Evolutionary conservation across 495 filamentous ascomycete species (phyloP).

Genomic region (Cetradonia linearis): DNA sequence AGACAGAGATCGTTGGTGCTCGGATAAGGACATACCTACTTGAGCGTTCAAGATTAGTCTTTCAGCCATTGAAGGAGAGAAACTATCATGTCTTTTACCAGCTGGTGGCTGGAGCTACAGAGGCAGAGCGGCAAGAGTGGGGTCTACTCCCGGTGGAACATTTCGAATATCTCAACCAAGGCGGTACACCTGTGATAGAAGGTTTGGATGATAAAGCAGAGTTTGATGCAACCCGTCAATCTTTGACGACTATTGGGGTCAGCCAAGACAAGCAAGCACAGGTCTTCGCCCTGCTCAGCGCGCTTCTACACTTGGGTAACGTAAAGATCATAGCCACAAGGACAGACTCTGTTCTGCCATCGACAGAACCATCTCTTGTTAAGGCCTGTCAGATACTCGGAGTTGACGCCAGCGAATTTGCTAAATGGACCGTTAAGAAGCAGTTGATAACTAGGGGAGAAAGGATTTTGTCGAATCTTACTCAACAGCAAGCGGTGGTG

Average conservation of each 20-base stretch:
- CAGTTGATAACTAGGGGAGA: slow-evolving; percentile 94
- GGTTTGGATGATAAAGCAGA: slow-evolving; percentile 94
- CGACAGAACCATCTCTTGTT: slow-evolving; percentile 70
- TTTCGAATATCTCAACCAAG: slow-evolving; percentile 94
- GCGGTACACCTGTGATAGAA: slow-evolving; percentile 79
- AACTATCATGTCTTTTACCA: slow-evolving; percentile 99
- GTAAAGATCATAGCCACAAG: slow-evolving; percentile 85
- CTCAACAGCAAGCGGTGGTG: slow-evolving; percentile 85
- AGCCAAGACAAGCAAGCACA: slow-evolving; percentile 58
- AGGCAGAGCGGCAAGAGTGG: slow-evolving; percentile 68
- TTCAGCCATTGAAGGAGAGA: slow-evolving; percentile 91
- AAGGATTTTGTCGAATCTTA: slow-evolving; percentile 94
- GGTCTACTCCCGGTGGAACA: slow-evolving; percentile 72
- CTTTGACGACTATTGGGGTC: slow-evolving; percentile 82
- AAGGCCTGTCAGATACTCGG: slow-evolving; percentile 80
- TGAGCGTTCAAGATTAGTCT: slow-evolving; percentile 94
- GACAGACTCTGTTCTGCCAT: slow-evolving; percentile 72
- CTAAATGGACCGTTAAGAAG: slow-evolving; percentile 99
- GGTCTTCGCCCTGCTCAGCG: slow-evolving; percentile 86
- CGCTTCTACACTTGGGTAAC: slow-evolving; percentile 90
- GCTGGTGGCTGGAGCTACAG: slow-evolving; percentile 85
- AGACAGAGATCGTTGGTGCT: slow-evolving; percentile 93
- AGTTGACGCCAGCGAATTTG: slow-evolving; percentile 77
- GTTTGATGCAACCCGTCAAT: slow-evolving; percentile 77
- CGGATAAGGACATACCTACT: slow-evolving; percentile 94